phyloP scores from a whole-genome alignment of 75 land plant genomes.

The Picea glauca region DNA sequence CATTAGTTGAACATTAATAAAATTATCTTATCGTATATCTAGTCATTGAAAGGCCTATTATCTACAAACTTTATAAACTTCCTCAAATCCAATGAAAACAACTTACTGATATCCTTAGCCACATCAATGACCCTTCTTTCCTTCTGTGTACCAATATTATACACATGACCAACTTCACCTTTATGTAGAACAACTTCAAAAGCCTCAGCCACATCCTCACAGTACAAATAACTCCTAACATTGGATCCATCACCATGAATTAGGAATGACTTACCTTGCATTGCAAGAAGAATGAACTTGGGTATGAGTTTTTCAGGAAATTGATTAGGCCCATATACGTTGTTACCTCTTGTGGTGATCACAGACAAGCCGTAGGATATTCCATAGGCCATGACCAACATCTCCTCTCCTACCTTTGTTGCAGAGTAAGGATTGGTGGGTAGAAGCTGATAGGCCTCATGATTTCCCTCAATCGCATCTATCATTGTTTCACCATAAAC shows the following conservation, averaged over 20 bases:
- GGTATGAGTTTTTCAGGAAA: constrained; percentile 16
- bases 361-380: constrained; percentile 13
- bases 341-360: constrained; percentile 22
- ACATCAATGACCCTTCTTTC: constrained; percentile 16
- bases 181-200: constrained; percentile 37
- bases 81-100: constrained; percentile 28
- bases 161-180: constrained; percentile 38
- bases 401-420: constrained; percentile 8
- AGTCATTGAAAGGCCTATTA: constrained; percentile 25
- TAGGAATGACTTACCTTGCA: constrained; percentile 17
- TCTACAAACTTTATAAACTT: constrained; percentile 51
- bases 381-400: neutral
- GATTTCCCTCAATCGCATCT: constrained; percentile 23
- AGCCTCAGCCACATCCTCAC: constrained; percentile 35
- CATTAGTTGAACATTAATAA: too few relatives aligned
- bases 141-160: constrained; percentile 26
- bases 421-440: constrained; percentile 20
- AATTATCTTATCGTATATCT: constrained; percentile 19
- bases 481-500: constrained; percentile 15
- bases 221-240: constrained; percentile 33
- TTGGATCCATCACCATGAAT: constrained; percentile 36
- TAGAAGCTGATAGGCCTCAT: constrained; percentile 8
- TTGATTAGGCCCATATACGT: constrained; percentile 16
- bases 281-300: neutral
- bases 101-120: neutral